Evolutionary conservation across 1,284 basidiomycete genomes (phyloP).

Genomic region (Marasmius sp.): DNA sequence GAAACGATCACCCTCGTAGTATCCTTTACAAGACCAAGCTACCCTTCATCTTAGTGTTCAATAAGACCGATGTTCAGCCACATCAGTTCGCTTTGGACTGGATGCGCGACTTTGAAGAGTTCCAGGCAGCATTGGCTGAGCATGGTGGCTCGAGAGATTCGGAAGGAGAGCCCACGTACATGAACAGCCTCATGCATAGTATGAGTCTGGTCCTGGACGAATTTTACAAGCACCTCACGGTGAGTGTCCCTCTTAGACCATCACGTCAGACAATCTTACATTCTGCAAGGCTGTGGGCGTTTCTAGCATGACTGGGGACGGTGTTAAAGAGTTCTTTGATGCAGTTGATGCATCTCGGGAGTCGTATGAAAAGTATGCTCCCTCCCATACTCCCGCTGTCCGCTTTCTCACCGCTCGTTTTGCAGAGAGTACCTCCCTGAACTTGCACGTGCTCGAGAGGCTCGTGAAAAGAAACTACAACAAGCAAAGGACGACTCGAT

Average conservation of each 20-base stretch:
- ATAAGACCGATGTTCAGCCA: conserved; percentile 92
- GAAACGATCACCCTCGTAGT: conserved; percentile 37
- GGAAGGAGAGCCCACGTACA: conserved; percentile 93
- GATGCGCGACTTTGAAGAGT: conserved; percentile 97
- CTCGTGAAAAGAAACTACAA: conserved; percentile 65
- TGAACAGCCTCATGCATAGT: conserved; percentile 98
- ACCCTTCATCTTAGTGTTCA: conserved; percentile 98
- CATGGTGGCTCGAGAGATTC: conserved; percentile 69
- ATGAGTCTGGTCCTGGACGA: conserved; percentile 99
- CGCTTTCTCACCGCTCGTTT: conserved; percentile 5
- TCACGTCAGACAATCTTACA: neutral
- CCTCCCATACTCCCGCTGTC: neutral
- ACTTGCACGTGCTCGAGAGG: conserved; percentile 66
- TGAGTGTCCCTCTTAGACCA: conserved; percentile 27
- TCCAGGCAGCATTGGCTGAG: conserved; percentile 71
- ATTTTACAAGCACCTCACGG: conserved; percentile 96
- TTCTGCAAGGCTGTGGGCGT: conserved; percentile 84
- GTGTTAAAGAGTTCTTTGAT: conserved; percentile 88
- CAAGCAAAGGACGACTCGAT: conserved; percentile 13
- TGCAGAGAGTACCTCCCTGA: conserved; percentile 90
- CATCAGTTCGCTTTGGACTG: conserved; percentile 94
- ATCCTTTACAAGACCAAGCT: conserved; percentile 98
- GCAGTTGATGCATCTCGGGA: conserved; percentile 86
- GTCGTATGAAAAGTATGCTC: conserved; percentile 82
- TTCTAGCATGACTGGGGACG: conserved; percentile 92